Base-by-base conservation (phyloP, 139 green algal species). In the Coccomyxa sp. region DNA sequence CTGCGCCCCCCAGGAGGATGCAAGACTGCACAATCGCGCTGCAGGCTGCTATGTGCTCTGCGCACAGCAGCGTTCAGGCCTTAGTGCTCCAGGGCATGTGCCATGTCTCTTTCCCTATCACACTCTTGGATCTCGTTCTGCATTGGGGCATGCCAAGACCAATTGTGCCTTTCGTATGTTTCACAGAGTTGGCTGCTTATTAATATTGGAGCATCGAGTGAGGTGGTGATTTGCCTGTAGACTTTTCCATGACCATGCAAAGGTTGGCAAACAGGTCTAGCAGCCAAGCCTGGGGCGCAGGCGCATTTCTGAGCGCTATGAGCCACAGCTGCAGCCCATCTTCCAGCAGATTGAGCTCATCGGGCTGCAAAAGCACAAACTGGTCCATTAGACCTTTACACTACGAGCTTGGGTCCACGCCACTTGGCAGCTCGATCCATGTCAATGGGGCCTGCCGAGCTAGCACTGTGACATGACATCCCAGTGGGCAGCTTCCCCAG, bases 271-370 rank as follows among this genome's bases (percentile, higher is more conserved):
- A 88, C 1, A 94, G 81, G 14, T 80, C 55, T 41, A 97, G 73
- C 70, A 98, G 78, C 31, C 14, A 40, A 0, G 79, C 54, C 16
- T 91, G 35, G 1, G 85, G 80, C 10, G 37, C 38, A 12, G 92
- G 90, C 0, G 92, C 91, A 74, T 97, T 90, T 16, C 91, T 85
- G 75, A 98, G 86, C 9, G 91, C 88, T 55, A 95, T 89, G 58
- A 97, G 88, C 93, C 92, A 98, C 68, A 98, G 84, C 74, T 86
- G 84, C 73, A 97, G 82, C 0, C 86, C 94, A 79, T 98, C 95
- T 81, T 98, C 95, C 39, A 98, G 75, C 71, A 98, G 84, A 54
- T 93, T 94, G 10, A 91, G 82, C 55, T 84, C 84, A 72, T 98
- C 92, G 6, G 93, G 90, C 27, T 94, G 85, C 41, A 73, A 2